A percentile compares a stretch with the other conserved stretches of the same genome.
phyloP scores from a whole-genome alignment of 2,329 filamentous ascomycete species.

The Scedosporium aurantiacum region DNA sequence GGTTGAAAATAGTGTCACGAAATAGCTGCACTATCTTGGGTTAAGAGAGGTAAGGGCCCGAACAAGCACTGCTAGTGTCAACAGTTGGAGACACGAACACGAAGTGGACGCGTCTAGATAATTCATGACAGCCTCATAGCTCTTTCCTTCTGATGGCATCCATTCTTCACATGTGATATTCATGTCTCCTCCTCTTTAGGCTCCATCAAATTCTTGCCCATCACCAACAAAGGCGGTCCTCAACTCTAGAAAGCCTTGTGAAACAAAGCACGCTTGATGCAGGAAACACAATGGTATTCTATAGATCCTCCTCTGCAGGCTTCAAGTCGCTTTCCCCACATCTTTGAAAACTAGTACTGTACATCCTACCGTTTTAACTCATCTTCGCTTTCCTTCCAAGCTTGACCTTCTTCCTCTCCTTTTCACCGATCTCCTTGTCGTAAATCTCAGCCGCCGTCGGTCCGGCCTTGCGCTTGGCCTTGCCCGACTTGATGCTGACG shows the following conservation, averaged over 20 bases:
- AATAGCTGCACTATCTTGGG: neutral
- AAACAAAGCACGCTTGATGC: neutral
- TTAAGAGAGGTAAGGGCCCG: neutral
- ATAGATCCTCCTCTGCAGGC: neutral
- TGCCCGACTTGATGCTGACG: conserved; percentile 73
- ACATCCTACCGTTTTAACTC: neutral
- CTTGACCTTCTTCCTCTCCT: conserved; percentile 46
- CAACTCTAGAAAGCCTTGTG: too few species aligned
- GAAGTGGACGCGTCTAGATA: neutral
- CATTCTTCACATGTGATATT: neutral
- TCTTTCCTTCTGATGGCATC: neutral
- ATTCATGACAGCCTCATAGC: neutral
- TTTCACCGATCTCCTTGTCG: conserved; percentile 46
- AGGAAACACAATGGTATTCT: neutral
- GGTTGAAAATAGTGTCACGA: neutral
- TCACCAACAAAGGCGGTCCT: too few species aligned
- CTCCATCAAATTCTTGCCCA: too few species aligned
- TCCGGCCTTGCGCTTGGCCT: conserved; percentile 63
- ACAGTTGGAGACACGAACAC: neutral
- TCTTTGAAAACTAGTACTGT: neutral
- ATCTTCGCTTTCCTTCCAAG: conserved; percentile 23
- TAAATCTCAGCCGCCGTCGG: conserved; percentile 50
- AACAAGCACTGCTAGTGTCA: neutral
- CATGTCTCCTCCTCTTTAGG: too few species aligned
- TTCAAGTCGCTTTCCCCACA: neutral